A percentile compares a stretch with the other conserved stretches of the same genome.
Conservation (phyloP, 306 rosid species). For the Rosa lucieae region DNA sequence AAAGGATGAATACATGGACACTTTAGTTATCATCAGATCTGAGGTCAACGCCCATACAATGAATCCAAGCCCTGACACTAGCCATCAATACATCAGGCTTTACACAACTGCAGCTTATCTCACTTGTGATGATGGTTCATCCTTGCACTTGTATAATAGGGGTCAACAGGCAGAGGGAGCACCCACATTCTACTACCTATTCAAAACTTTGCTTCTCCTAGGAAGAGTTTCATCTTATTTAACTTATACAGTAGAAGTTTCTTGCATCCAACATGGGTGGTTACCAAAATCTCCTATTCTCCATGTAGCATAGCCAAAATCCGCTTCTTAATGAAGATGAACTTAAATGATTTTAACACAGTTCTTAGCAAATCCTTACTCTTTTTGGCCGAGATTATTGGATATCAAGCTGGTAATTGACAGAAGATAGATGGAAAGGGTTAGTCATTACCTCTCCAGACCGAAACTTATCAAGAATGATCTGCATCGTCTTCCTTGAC, state of each 20-base stretch:
- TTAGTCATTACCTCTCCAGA: conserved; percentile 65
- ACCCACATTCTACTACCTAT: too few relatives aligned
- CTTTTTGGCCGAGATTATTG: not conserved
- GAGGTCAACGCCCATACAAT: not conserved
- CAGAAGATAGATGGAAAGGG: not conserved
- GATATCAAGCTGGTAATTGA: not conserved
- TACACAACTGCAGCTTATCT: not conserved
- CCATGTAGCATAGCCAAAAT: too few relatives aligned
- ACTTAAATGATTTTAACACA: not conserved
- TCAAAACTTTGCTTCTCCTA: too few relatives aligned
- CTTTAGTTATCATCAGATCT: not conserved
- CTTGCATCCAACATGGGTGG: too few relatives aligned
- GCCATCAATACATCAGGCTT: not conserved
- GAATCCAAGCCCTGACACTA: not conserved
- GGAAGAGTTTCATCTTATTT: too few relatives aligned
- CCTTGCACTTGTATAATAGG: not conserved
- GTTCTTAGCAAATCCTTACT: not conserved
- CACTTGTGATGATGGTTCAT: not conserved
- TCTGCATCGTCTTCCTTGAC: conserved; percentile 69
- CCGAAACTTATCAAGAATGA: conserved; percentile 73
- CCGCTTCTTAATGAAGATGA: too few relatives aligned
- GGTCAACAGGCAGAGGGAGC: too few relatives aligned
- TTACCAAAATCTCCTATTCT: too few relatives aligned
- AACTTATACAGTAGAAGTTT: too few relatives aligned
- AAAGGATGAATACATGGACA: not conserved